Evolutionary conservation across 1,284 basidiomycete genomes (phyloP), one percentile per base, ranked within the genome.

Genomic region (Apiotrichum brassicae): DNA sequence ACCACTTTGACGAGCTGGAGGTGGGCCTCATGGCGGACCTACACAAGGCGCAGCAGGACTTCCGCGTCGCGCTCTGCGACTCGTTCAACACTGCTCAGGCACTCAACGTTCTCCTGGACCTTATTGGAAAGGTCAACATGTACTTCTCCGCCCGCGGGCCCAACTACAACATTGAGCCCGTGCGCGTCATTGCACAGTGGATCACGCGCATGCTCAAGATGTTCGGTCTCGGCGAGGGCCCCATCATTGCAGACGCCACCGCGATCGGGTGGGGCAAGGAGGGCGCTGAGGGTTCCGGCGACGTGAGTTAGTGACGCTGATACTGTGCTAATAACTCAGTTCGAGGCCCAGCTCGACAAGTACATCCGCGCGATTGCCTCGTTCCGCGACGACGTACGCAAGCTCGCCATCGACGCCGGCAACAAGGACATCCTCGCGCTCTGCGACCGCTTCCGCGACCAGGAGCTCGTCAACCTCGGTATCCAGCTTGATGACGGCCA

Each of bases 51-150:
- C 93, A 94, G 72, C 63, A 79, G 36, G 77, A 80, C 3, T 95
- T 98, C 80, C 84, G 90, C 46, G 77, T 76, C n/a, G 88, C 93
- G 0, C 82, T 99, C 49, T 95, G 88, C 74, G 94, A 99, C 72
- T 97, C 92, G 1, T 97, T 98, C 78, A 94, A 98, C 73, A 98
- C 94, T 0, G 89, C 92, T 1, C 78, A 77, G 14, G 94, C 91
- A 0, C 75, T 98, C 38, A 79, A 81, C 58, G 76, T 83, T 47
- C 74, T 98, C 13, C 79, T 88, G 13, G 86, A 93, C 54, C 76
- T 97, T 25, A 83, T 98, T 23, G 86, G 86, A n/a, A 80, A 82
- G 46, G 84, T 87, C 16, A 97, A 97, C 69, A 78, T 91, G 23
- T 98, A 97, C 76, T 83, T 97, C 57, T 66, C 82, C 28, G 43